A percentile compares a stretch with the other conserved stretches of the same genome.
These are phyloP conservation scores for Penicillium diatomitis DNA, from an alignment of 495 filamentous ascomycete genomes.

Conservation along the genomic window DNA sequence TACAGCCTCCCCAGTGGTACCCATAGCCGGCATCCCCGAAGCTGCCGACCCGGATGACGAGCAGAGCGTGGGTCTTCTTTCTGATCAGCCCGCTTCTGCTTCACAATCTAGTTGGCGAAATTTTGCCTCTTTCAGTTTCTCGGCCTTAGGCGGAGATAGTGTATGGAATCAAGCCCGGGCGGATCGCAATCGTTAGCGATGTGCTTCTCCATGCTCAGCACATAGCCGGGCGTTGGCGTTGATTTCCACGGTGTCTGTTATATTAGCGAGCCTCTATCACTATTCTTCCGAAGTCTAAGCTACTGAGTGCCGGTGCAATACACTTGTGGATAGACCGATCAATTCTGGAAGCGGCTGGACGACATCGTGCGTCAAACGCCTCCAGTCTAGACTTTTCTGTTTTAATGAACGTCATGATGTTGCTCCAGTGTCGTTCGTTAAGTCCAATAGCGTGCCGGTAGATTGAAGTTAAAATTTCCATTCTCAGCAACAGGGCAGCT, in stretches of 20 bases:
- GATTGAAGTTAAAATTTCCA: no score
- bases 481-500: no score
- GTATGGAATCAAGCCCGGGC: constrained; percentile 40
- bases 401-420: no score
- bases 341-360: constrained; percentile 17
- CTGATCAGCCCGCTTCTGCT: constrained; percentile 28
- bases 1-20: constrained; percentile 40
- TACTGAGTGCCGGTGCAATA: no score
- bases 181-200: constrained; percentile 34
- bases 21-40: constrained; percentile 27
- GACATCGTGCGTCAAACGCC: constrained; percentile 17
- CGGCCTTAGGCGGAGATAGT: constrained; percentile 42
- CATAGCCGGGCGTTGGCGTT: constrained; percentile 9
- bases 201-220: constrained; percentile 3
- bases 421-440: no score
- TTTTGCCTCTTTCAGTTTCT: constrained; percentile 37
- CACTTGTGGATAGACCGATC: no score
- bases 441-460: no score
- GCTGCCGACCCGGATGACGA: constrained; percentile 32
- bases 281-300: no score
- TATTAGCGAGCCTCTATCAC: constrained; percentile 31
- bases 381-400: constrained; percentile 1
- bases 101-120: constrained; percentile 34
- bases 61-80: constrained; percentile 32
- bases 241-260: constrained; percentile 19